These are phyloP conservation scores for Brassica juncea DNA, from an alignment of 345 rosid species.

Conservation along the genomic window DNA sequence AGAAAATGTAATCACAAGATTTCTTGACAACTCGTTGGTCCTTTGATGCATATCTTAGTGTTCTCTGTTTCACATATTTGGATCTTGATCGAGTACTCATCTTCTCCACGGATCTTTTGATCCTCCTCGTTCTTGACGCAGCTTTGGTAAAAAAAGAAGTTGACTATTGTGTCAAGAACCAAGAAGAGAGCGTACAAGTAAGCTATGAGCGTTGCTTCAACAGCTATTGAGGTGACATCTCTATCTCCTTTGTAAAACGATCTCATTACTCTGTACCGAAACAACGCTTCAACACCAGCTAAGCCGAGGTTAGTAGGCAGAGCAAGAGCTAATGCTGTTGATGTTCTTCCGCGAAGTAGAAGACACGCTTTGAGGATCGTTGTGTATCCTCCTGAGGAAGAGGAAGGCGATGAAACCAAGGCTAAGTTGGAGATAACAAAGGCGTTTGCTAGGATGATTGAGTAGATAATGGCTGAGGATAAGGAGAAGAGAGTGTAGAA, in stretches of 20 bases:
- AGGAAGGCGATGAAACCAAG: conserved; percentile 44
- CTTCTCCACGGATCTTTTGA: conserved; percentile 34
- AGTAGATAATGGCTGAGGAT: conserved; percentile 64
- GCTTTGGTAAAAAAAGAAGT: conserved; percentile 60
- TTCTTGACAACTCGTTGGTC: not conserved
- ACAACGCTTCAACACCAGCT: conserved; percentile 78
- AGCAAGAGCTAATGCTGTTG: conserved; percentile 72
- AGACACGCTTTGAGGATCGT: conserved; percentile 67
- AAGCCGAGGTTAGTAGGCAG: conserved; percentile 55
- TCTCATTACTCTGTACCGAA: conserved; percentile 56
- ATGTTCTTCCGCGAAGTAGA: conserved; percentile 57
- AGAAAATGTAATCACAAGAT: too few relatives aligned
- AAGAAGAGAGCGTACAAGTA: conserved; percentile 65
- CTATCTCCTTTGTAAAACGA: conserved; percentile 34
- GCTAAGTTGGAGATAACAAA: conserved; percentile 68
- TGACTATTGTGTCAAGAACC: conserved; percentile 70
- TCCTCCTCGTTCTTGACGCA: conserved; percentile 42
- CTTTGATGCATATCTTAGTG: conserved; percentile 20
- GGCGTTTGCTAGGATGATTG: conserved; percentile 61
- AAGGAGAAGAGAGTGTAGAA: conserved; percentile 48
- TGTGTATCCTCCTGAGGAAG: conserved; percentile 53
- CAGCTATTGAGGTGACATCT: conserved; percentile 31
- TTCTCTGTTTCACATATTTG: conserved; percentile 45
- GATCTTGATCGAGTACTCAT: conserved; percentile 35
- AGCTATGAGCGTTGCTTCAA: conserved; percentile 66